Evolutionary conservation across 352 stramenopile genomes (phyloP), one percentile per base, ranked within the genome.

Genomic region (Pythium insidiosum): DNA sequence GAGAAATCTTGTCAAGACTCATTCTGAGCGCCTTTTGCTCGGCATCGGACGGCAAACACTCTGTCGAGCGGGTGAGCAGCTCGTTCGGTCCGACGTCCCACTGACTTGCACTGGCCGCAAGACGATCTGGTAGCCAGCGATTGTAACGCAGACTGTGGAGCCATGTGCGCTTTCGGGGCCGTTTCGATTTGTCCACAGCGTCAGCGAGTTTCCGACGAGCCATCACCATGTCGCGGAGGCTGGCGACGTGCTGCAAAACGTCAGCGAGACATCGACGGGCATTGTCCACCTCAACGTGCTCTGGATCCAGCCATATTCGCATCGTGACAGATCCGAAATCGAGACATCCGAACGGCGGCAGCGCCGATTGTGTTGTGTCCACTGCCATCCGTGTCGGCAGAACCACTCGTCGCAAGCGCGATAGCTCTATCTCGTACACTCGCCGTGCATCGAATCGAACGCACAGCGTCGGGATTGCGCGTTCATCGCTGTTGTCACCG

Each of bases 281-380:
- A 21, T 48, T 30, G 0, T 24, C 10, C 2, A 30, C 23, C 22
- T 28, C 7, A 1, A 41, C 18, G 13, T 54, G 31, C 9, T 46
- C 37, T 6, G 56, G 55, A 6, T 75, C 58, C 19, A 75, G 50
- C 65, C 65, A 75, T 4, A 75, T 3, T 11, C 65, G 61, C 38
- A 75, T 15, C 24, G 34, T 57, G 7, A 72, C 54, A 12, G 43
- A 53, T n/a, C 48, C 48, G 36, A 67, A 64, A 19, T 66, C 44
- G 6, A 75, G 18, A 5, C 30, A 49, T 3, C 53, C 61, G 20
- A 58, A 74, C 4, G 64, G 64, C 10, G 59, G 64, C 10, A 49
- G 38, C 13, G 43, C 41, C 6, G 22, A 34, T 0, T 25, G 11
- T 21, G 44, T 9, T 48, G 36, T 22, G 35, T 5, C 19, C 15